phyloP scores from a whole-genome alignment of 768 basidiomycete species.

The Tubosaeta brunneosetosa region DNA sequence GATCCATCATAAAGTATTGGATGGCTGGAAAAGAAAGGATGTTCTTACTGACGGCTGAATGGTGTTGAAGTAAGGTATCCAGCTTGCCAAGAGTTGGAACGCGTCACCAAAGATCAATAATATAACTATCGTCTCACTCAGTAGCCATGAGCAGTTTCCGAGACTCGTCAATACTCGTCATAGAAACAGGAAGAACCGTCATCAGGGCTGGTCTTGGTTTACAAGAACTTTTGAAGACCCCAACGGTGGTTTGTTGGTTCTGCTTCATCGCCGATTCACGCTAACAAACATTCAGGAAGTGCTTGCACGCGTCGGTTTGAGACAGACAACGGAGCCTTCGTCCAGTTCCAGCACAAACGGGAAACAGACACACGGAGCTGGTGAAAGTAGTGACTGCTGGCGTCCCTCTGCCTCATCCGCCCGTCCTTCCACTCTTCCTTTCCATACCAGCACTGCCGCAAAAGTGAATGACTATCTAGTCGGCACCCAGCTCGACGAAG shows the following conservation, averaged over 20 bases:
- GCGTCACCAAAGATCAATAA: too few relatives aligned
- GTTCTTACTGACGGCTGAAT: too few relatives aligned
- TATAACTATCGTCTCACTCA: neutral
- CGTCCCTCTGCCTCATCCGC: conserved; percentile 41
- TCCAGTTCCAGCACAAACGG: conserved; percentile 17
- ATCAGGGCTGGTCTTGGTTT: conserved; percentile 78
- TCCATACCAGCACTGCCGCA: conserved; percentile 39
- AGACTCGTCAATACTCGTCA: conserved; percentile 74
- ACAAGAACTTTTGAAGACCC: conserved; percentile 70
- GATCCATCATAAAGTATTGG: too few relatives aligned
- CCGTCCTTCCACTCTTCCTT: conserved; percentile 45
- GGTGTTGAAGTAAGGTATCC: too few relatives aligned
- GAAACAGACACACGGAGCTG: conserved; percentile 17
- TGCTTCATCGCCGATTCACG: neutral
- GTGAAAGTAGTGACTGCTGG: conserved; percentile 21
- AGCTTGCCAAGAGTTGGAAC: too few relatives aligned
- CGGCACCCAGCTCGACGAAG: conserved; percentile 75
- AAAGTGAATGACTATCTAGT: conserved; percentile 79
- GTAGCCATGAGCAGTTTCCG: conserved; percentile 59
- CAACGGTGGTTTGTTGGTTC: conserved; percentile 59
- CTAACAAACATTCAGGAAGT: conserved; percentile 52
- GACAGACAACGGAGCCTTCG: conserved; percentile 35
- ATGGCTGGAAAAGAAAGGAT: too few relatives aligned
- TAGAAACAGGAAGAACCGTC: conserved; percentile 70
- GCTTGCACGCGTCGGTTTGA: conserved; percentile 74